Evolutionary conservation across 768 basidiomycete genomes (phyloP), one percentile per base, ranked within the genome.

Genomic region (Coprinellus aureogranulatus): DNA sequence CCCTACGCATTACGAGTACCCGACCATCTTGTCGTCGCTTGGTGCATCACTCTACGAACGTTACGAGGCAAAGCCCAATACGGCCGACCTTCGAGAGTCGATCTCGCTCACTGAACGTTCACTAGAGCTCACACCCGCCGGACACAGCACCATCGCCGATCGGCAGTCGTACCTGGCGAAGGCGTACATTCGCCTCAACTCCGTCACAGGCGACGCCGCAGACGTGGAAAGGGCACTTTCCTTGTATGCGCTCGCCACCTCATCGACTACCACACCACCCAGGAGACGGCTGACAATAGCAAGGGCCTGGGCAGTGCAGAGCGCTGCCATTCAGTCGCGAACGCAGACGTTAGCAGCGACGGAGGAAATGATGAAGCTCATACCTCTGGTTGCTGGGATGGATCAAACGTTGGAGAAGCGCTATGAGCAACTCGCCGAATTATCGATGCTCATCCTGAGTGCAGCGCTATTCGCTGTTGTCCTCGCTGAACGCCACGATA

Each of bases 381-480:
- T 58, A 16, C n/a, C 50, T 5, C 0, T 31, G 2, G 25, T 52
- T 5, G 57, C 57, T 22, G 57, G 57, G 10, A 30, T 58, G 25
- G 57, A 53, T 22, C 25, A 53, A 25, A 42, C 51, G 2, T 11
- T 58, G 3, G 37, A 53, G 28, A 4, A 37, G 20, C 51, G 57
- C 16, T 42, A 58, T 20, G n/a, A n/a, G 2, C 2, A 23, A 16
- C 42, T 58, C 12, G 2, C n/a, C 14, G 23, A 39, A 1, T n/a
- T 44, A 2, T 53, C 51, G 26, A 26, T 16, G 18, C 23, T 58
- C 9, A 34, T 50, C 9, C 16, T 53, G 9, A 20, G 30, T 3
- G 70, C 72, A 3, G 70, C 66, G 0, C 61, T 65, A 6, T 63
- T 64, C 22, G 71, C 70, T 3, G 64, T n/a, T n/a, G n/a, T n/a